Evolutionary conservation across 257 asterid genomes (phyloP).

Genomic region (Plantago ovata): DNA sequence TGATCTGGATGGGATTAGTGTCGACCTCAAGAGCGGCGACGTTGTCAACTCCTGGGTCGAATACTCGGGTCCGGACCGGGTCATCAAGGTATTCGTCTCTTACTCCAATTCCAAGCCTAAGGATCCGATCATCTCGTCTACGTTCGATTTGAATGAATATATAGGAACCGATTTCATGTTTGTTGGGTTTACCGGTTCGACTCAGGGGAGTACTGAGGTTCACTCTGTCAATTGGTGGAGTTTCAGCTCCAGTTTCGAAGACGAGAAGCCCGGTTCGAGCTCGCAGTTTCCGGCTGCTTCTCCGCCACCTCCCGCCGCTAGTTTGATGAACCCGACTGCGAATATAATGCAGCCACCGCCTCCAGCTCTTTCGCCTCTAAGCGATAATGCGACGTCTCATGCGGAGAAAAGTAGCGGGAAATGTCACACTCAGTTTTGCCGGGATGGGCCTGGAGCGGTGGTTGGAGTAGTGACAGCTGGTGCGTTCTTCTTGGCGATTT

Average conservation of each 20-base stretch:
- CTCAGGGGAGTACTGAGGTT: conserved; percentile 85
- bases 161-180: conserved; percentile 56
- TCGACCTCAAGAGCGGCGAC: conserved; percentile 79
- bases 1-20: conserved; percentile 46
- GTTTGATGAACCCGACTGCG: conserved; percentile 51
- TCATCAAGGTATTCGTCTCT: conserved; percentile 50
- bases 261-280: conserved; percentile 26
- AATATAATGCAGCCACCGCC: conserved; percentile 32
- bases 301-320: conserved; percentile 45
- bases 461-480: conserved; percentile 80
- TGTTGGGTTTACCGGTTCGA: conserved; percentile 75
- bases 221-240: conserved; percentile 87
- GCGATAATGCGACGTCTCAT: conserved; percentile 20
- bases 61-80: conserved; percentile 48
- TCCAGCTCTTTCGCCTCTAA: conserved; percentile 36
- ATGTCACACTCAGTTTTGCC: conserved; percentile 56
- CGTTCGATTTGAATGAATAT: conserved; percentile 44
- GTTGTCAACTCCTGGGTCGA: conserved; percentile 77
- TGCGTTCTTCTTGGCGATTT: conserved; percentile 59
- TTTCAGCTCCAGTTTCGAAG: conserved; percentile 60
- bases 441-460: conserved; percentile 59
- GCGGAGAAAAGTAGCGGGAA: conserved; percentile 28
- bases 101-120: conserved; percentile 69
- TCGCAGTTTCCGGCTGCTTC: conserved; percentile 24
- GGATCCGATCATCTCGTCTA: conserved; percentile 47